Evolutionary conservation across 495 filamentous ascomycete species (phyloP).

Genomic region (Friedmanniomyces endolithicus): DNA sequence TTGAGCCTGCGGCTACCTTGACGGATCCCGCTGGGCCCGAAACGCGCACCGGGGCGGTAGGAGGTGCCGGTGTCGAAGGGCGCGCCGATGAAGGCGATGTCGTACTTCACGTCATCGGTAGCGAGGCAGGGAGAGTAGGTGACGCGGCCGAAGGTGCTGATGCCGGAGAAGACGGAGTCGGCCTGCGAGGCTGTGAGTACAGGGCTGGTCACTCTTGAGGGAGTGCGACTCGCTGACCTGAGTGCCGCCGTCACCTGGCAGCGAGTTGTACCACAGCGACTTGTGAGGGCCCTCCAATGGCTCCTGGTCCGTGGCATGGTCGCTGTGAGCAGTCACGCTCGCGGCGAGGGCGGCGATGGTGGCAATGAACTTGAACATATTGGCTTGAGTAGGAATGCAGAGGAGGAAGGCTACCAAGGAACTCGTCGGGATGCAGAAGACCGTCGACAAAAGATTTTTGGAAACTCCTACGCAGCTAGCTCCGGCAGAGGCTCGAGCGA

Average conservation of each 20-base stretch:
- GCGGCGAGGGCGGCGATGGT: conserved; percentile 28
- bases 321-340: conserved; percentile 37
- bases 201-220: not conserved
- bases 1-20: conserved; percentile 62
- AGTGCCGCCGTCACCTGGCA: conserved; percentile 56
- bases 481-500: not conserved
- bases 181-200: conserved; percentile 35
- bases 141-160: conserved; percentile 56
- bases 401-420: conserved; percentile 4
- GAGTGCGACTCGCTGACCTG: conserved; percentile 35
- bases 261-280: conserved; percentile 50
- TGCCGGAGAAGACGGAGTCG: conserved; percentile 43
- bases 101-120: conserved; percentile 40
- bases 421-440: not conserved
- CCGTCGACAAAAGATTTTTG: not conserved
- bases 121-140: conserved; percentile 68
- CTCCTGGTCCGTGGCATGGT: conserved; percentile 39
- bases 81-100: conserved; percentile 39
- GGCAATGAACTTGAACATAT: conserved; percentile 23
- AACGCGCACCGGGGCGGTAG: conserved; percentile 71
- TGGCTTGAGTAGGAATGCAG: not conserved
- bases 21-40: conserved; percentile 70
- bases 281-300: conserved; percentile 47
- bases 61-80: conserved; percentile 58
- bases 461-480: not conserved